These are phyloP conservation scores for Beauveria sp. DNA, from an alignment of 2,329 filamentous ascomycete species.

Conservation along the genomic window DNA sequence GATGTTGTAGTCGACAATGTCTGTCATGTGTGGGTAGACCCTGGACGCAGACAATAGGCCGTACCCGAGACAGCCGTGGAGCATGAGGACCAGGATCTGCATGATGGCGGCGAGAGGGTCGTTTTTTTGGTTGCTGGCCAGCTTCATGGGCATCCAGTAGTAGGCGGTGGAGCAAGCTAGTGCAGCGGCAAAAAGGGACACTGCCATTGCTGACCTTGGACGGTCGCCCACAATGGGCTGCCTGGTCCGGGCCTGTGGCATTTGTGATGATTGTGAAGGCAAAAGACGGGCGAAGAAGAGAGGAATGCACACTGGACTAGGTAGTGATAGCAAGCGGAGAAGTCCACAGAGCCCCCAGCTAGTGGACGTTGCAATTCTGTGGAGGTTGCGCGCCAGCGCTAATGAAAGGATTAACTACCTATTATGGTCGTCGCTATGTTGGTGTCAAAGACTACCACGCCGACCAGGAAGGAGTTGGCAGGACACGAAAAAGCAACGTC, in stretches of 20 bases:
- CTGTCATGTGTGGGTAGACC: not conserved
- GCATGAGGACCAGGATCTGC: not conserved
- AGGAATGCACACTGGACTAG: too few relatives aligned
- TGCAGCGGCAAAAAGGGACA: not conserved
- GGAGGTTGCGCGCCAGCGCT: not conserved
- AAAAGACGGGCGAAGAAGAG: too few relatives aligned
- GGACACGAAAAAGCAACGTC: not conserved
- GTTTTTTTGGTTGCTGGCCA: not conserved
- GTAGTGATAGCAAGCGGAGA: not conserved
- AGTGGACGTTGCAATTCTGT: not conserved
- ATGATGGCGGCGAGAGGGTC: not conserved
- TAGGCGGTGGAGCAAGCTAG: not conserved
- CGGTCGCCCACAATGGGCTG: not conserved
- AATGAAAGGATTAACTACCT: not conserved
- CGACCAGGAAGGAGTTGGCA: not conserved
- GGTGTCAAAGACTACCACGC: not conserved
- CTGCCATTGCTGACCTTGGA: not conserved
- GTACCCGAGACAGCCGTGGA: not conserved
- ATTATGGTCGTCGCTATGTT: too few relatives aligned
- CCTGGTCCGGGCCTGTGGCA: not conserved
- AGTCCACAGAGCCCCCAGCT: not conserved
- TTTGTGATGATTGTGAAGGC: not conserved
- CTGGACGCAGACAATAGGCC: not conserved
- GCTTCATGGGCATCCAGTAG: conserved; percentile 3
- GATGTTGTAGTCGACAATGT: not conserved